phyloP scores from a whole-genome alignment of 2,329 filamentous ascomycete species.

The Epichloe hybrida region DNA sequence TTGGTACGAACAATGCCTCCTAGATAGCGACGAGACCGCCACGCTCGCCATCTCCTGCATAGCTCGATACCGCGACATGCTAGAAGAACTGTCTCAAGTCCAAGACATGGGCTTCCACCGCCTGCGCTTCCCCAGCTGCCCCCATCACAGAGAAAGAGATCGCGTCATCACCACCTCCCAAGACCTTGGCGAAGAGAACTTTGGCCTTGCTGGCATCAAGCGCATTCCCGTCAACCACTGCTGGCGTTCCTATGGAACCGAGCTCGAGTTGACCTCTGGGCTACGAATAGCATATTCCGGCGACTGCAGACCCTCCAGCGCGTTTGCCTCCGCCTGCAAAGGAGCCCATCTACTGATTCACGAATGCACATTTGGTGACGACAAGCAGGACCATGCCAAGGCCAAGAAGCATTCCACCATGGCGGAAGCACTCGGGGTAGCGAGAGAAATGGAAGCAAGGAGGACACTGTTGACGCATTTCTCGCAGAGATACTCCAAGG shows the following conservation, averaged over 20 bases:
- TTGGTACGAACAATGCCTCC: conserved; percentile 50
- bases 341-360: conserved; percentile 78
- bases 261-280: conserved; percentile 62
- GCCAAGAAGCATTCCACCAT: conserved; percentile 89
- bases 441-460: conserved; percentile 62
- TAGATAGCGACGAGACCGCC: conserved; percentile 22
- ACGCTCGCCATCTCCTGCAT: conserved; percentile 56
- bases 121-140: conserved; percentile 23
- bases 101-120: conserved; percentile 61
- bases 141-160: conserved; percentile 8
- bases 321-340: conserved; percentile 57
- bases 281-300: conserved; percentile 90
- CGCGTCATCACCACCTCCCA: conserved; percentile 21
- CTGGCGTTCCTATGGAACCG: conserved; percentile 59
- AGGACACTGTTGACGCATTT: conserved; percentile 86
- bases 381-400: conserved; percentile 60
- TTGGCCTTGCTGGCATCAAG: conserved; percentile 53
- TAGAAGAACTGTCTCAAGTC: conserved; percentile 65
- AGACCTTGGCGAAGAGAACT: conserved; percentile 29
- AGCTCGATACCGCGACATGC: conserved; percentile 56
- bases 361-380: conserved; percentile 92
- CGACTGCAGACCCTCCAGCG: conserved; percentile 68
- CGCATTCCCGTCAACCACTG: conserved; percentile 66
- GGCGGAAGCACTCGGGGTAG: conserved; percentile 69
- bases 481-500: conserved; percentile 79